Evolutionary conservation across 2,329 filamentous ascomycete species (phyloP).

Genomic region (Whalleya microplaca): DNA sequence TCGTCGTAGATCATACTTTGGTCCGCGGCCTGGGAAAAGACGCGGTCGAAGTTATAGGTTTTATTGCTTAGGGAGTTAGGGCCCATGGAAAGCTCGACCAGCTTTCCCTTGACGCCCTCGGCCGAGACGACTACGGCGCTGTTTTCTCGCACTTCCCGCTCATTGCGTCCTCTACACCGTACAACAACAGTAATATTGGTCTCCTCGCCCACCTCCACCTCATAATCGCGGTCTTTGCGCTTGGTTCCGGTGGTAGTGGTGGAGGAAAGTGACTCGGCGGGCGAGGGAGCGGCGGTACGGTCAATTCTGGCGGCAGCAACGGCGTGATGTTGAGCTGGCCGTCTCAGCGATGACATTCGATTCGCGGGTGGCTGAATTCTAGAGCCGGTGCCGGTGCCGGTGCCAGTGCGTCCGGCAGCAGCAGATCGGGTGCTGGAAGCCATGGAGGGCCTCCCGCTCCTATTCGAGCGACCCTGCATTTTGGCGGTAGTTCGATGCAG

Average conservation of each 20-base stretch:
- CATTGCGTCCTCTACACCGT: slow-evolving; percentile 87
- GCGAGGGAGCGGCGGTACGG: slow-evolving; percentile 61
- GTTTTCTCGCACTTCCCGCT: slow-evolving; percentile 91
- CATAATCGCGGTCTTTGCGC: slow-evolving; percentile 86
- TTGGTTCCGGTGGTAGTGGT: slow-evolving; percentile 66
- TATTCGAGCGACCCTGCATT: slow-evolving; percentile 39
- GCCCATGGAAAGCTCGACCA: slow-evolving; percentile 87
- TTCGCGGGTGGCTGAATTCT: slow-evolving; percentile 27
- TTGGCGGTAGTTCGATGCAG: slow-evolving; percentile 5
- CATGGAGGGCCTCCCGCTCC: slow-evolving; percentile 36
- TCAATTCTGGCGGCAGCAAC: slow-evolving; percentile 36
- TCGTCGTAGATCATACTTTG: slow-evolving; percentile 95
- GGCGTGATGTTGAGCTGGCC: slow-evolving; percentile 29
- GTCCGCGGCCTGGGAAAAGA: slow-evolving; percentile 93
- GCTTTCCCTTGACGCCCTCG: slow-evolving; percentile 84
- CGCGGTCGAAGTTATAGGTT: slow-evolving; percentile 94
- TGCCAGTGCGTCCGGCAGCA: slow-evolving; percentile 26
- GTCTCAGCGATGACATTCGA: slow-evolving; percentile 32
- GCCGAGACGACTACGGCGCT: slow-evolving; percentile 90
- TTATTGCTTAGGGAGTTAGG: slow-evolving; percentile 93
- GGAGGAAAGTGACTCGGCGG: slow-evolving; percentile 70
- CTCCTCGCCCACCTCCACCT: slow-evolving; percentile 71
- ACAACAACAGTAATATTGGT: slow-evolving; percentile 99
- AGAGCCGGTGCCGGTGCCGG: no score
- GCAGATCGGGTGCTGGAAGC: slow-evolving; percentile 28